These are phyloP conservation scores for Adansonia rubrostipa DNA, from an alignment of 441 rosid species.

Conservation along the genomic window DNA sequence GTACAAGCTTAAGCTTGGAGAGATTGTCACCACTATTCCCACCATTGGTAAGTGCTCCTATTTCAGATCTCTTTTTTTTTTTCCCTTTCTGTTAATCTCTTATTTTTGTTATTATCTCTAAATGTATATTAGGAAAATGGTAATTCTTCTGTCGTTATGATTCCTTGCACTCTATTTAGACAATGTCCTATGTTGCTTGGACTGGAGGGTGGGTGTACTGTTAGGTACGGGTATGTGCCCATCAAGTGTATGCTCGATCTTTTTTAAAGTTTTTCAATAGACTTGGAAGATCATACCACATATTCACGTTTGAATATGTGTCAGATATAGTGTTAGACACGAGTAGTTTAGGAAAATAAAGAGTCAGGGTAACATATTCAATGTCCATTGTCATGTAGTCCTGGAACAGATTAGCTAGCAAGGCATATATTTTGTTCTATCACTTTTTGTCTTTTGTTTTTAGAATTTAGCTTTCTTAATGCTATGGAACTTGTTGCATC, in stretches of 20 bases:
- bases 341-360: neutral
- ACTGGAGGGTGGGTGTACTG: too few species aligned
- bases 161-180: neutral
- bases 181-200: neutral
- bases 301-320: neutral
- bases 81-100: neutral
- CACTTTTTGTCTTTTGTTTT: neutral
- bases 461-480: neutral
- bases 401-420: neutral
- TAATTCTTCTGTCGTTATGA: neutral
- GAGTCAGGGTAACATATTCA: neutral
- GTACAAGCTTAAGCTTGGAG: conserved; percentile 93
- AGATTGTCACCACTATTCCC: conserved; percentile 86
- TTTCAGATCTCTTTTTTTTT: neutral
- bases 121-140: neutral
- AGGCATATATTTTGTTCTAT: neutral
- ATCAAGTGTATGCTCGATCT: too few species aligned
- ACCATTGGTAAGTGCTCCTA: conserved; percentile 59
- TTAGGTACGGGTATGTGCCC: too few species aligned
- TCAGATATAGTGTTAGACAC: neutral
- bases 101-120: neutral
- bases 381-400: neutral
- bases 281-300: neutral
- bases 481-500: conserved; percentile 5
- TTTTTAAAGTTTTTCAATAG: neutral